Conservation (phyloP, 495 filamentous ascomycete genomes). For the Penicillium coffeae region DNA sequence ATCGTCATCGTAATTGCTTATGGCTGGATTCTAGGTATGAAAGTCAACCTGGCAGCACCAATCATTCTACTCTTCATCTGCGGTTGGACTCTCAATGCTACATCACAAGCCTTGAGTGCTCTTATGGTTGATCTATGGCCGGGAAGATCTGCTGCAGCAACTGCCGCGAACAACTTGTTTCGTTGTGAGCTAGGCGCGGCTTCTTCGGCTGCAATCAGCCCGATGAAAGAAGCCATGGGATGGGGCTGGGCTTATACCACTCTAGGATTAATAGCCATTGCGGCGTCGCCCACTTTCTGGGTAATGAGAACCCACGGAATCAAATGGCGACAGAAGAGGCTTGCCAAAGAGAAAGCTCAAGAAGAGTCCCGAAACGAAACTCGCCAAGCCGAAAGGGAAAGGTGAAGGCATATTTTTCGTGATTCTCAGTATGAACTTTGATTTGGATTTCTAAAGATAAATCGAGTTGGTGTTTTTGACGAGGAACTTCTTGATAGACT, state of each 20-base stretch:
- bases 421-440: no score
- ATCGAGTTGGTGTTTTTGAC: no score
- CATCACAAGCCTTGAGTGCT: conserved; percentile 34
- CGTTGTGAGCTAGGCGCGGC: conserved; percentile 62
- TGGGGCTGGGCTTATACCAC: conserved; percentile 62
- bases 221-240: conserved; percentile 58
- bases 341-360: conserved; percentile 7
- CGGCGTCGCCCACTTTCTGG: conserved; percentile 24
- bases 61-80: conserved; percentile 30
- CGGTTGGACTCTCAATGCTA: conserved; percentile 31
- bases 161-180: conserved; percentile 64
- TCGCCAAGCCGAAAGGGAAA: no score
- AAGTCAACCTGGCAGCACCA: conserved; percentile 29
- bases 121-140: conserved; percentile 63
- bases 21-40: conserved; percentile 45
- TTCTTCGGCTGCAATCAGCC: conserved; percentile 47
- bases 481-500: no score
- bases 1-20: conserved; percentile 36
- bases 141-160: conserved; percentile 51
- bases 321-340: conserved; percentile 35
- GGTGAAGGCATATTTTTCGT: no score
- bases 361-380: background rate
- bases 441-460: no score
- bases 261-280: conserved; percentile 37
- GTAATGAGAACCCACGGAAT: conserved; percentile 31